Evolutionary conservation across 2,329 filamentous ascomycete genomes (phyloP).

Genomic region (Keithomyces neogunnii): DNA sequence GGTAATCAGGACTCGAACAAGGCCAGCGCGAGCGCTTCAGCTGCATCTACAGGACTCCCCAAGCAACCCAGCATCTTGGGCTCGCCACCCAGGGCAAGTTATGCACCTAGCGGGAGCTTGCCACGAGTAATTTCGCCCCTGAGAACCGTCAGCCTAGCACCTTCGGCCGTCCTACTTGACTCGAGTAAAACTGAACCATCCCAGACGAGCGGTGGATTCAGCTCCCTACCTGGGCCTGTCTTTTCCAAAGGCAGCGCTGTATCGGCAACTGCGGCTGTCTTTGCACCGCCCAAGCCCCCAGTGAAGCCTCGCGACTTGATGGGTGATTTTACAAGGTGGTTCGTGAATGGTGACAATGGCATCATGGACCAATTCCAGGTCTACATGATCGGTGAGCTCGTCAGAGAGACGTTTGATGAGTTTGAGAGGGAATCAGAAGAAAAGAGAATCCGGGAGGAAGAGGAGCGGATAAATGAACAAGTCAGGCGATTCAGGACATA

Average conservation of each 20-base stretch:
- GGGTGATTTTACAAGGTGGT: slow-evolving; percentile 45
- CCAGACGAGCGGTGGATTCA: too few relatives aligned
- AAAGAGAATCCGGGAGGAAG: slow-evolving; percentile 36
- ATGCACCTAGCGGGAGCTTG: background rate
- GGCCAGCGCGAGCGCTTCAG: background rate
- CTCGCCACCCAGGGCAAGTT: background rate
- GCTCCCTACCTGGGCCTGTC: background rate
- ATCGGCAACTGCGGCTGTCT: background rate
- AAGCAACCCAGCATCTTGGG: background rate
- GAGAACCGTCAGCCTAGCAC: background rate
- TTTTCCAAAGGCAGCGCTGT: background rate
- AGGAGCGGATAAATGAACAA: slow-evolving; percentile 34
- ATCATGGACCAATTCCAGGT: slow-evolving; percentile 42
- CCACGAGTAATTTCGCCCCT: background rate
- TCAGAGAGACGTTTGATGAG: slow-evolving; percentile 31
- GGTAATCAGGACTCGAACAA: background rate
- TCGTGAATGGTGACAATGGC: slow-evolving; percentile 44
- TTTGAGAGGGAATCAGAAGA: slow-evolving; percentile 33
- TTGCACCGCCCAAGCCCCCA: background rate
- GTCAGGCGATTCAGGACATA: slow-evolving; percentile 40
- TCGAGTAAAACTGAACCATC: background rate
- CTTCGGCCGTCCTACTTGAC: background rate
- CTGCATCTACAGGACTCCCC: background rate
- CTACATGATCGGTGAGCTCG: slow-evolving; percentile 35
- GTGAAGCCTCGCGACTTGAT: slow-evolving; percentile 30